Conservation (phyloP, 345 rosid species). For the Citrus maxima region DNA sequence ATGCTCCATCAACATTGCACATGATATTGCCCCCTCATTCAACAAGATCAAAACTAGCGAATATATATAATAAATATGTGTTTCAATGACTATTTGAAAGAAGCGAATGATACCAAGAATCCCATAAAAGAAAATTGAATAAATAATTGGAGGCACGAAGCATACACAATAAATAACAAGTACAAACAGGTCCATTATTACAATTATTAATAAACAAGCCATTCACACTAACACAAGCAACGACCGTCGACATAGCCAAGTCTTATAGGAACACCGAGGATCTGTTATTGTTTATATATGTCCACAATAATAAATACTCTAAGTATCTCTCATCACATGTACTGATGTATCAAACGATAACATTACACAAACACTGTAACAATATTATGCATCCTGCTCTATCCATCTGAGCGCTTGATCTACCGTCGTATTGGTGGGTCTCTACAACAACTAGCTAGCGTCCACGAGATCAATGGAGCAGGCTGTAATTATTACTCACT, state of each 20-base stretch:
- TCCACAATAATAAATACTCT: conserved; percentile 11
- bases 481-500: conserved; percentile 17
- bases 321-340: conserved; percentile 1
- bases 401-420: conserved; percentile 22
- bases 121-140: background rate
- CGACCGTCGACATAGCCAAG: background rate
- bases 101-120: background rate
- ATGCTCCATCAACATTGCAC: conserved; percentile 58
- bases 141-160: background rate
- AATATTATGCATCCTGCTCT: conserved; percentile 29
- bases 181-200: conserved; percentile 7
- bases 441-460: background rate
- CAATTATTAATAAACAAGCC: conserved; percentile 16
- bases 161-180: background rate
- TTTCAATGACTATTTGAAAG: background rate
- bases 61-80: background rate
- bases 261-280: background rate
- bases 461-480: conserved; percentile 40
- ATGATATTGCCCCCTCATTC: conserved; percentile 50
- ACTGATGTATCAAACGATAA: conserved; percentile 27
- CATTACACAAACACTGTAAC: conserved; percentile 24
- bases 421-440: background rate
- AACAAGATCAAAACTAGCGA: conserved; percentile 8
- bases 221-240: background rate
- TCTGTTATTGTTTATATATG: conserved; percentile 11